These are phyloP conservation scores for Alternaria burnsii DNA, from an alignment of 2,329 filamentous ascomycete genomes.

Conservation along the genomic window DNA sequence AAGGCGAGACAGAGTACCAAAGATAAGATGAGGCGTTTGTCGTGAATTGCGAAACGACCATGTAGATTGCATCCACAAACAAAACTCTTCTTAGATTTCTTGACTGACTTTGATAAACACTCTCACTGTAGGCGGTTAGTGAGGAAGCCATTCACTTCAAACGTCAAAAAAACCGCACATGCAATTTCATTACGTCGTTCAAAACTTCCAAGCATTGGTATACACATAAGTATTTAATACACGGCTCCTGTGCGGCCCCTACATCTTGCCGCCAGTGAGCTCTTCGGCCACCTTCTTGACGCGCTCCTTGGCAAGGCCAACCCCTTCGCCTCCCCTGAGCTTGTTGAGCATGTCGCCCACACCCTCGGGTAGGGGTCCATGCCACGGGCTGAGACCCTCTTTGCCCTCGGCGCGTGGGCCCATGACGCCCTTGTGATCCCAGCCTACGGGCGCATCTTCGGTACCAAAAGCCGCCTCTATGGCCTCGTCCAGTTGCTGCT, in stretches of 20 bases:
- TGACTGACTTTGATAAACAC: background rate
- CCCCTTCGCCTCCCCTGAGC: conserved; percentile 47
- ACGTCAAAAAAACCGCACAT: background rate
- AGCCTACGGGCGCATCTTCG: conserved; percentile 57
- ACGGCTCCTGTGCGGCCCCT: background rate
- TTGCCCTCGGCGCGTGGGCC: conserved; percentile 28
- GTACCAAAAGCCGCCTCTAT: conserved; percentile 81
- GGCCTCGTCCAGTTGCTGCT: conserved; percentile 75
- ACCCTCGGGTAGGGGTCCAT: conserved; percentile 42
- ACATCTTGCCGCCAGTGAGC: conserved; percentile 71
- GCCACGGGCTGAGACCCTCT: conserved; percentile 44
- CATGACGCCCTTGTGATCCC: conserved; percentile 37
- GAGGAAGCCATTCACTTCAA: background rate
- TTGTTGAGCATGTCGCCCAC: conserved; percentile 45
- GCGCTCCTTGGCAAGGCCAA: conserved; percentile 62
- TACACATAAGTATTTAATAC: conserved; percentile 3
- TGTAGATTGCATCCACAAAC: background rate
- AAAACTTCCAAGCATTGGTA: background rate
- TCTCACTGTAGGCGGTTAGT: background rate
- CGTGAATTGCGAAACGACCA: background rate
- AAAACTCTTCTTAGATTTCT: background rate
- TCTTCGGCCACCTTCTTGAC: conserved; percentile 71
- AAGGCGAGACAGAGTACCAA: background rate
- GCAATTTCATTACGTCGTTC: background rate
- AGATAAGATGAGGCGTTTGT: background rate